These are phyloP conservation scores for Boletus coccyginus DNA, from an alignment of 768 basidiomycete genomes.

Conservation along the genomic window DNA sequence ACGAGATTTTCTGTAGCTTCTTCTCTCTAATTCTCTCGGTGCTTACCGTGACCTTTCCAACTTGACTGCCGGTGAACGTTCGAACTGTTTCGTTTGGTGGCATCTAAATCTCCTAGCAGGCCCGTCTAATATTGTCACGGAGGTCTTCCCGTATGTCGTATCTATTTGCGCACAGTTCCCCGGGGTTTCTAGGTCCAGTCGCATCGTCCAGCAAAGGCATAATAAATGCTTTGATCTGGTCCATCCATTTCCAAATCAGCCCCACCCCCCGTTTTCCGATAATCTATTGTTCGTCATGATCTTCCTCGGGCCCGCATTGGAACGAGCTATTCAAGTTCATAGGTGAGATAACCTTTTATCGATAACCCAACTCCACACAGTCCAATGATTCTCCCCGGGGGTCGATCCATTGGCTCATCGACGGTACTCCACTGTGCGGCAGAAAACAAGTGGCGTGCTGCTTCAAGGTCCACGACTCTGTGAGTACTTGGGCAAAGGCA, in stretches of 20 bases:
- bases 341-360: slow-evolving; percentile 24
- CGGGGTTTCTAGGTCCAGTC: neutral
- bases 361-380: slow-evolving; percentile 12
- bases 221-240: slow-evolving; percentile 3
- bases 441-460: neutral
- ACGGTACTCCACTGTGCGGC: neutral
- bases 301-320: no score
- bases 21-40: neutral
- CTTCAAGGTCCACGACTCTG: neutral
- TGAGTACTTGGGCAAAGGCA: neutral
- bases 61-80: slow-evolving; percentile 3
- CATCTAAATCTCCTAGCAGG: neutral
- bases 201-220: slow-evolving; percentile 5
- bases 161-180: neutral
- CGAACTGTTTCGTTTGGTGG: neutral
- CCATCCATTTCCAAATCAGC: neutral
- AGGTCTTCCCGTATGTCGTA: neutral
- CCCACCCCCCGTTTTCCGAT: slow-evolving; percentile 2
- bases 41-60: neutral
- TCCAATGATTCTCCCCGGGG: neutral
- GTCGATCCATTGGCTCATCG: neutral
- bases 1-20: neutral
- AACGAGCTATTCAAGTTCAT: slow-evolving; percentile 19
- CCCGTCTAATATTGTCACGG: neutral
- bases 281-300: slow-evolving; percentile 8